Evolutionary conservation across 1,284 basidiomycete species (phyloP).

Genomic region (Ustilago xerochloae): DNA sequence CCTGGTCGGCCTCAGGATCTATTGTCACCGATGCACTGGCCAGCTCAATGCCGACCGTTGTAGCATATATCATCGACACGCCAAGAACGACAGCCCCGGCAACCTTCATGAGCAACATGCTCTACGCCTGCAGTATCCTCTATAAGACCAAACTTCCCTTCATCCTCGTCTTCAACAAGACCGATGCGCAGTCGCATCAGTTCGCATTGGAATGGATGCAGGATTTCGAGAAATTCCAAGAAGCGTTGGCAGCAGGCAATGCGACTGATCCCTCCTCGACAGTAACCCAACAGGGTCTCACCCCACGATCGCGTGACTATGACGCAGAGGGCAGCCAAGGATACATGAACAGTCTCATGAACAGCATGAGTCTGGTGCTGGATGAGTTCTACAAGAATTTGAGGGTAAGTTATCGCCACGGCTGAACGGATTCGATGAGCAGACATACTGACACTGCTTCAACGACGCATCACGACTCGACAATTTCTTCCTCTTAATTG

Average conservation of each 20-base stretch:
- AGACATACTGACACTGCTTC: slow-evolving; percentile 5
- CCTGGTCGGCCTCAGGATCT: slow-evolving; percentile 97
- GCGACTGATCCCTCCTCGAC: slow-evolving; percentile 71
- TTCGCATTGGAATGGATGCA: slow-evolving; percentile 98
- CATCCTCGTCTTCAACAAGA: slow-evolving; percentile 99
- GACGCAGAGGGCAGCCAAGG: slow-evolving; percentile 74
- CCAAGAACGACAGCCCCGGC: slow-evolving; percentile 93
- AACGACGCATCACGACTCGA: too few relatives aligned
- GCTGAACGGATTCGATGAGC: background rate
- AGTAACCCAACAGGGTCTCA: slow-evolving; percentile 26
- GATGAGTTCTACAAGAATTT: slow-evolving; percentile 99
- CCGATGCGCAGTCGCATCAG: slow-evolving; percentile 85
- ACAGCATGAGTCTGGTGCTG: slow-evolving; percentile 96
- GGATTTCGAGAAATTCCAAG: slow-evolving; percentile 84
- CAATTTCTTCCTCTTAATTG: background rate
- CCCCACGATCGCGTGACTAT: slow-evolving; percentile 21
- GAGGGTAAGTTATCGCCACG: slow-evolving; percentile 73
- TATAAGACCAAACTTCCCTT: slow-evolving; percentile 99
- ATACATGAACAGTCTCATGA: slow-evolving; percentile 99
- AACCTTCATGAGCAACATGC: slow-evolving; percentile 99
- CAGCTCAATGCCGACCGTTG: slow-evolving; percentile 88
- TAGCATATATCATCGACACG: slow-evolving; percentile 98
- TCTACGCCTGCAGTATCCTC: slow-evolving; percentile 98
- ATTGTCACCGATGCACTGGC: slow-evolving; percentile 99
- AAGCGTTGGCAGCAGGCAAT: slow-evolving; percentile 69